A percentile compares a stretch with the other conserved stretches of the same genome.
phyloP scores from a whole-genome alignment of 768 basidiomycete species.

The Lenzites betulinus region DNA sequence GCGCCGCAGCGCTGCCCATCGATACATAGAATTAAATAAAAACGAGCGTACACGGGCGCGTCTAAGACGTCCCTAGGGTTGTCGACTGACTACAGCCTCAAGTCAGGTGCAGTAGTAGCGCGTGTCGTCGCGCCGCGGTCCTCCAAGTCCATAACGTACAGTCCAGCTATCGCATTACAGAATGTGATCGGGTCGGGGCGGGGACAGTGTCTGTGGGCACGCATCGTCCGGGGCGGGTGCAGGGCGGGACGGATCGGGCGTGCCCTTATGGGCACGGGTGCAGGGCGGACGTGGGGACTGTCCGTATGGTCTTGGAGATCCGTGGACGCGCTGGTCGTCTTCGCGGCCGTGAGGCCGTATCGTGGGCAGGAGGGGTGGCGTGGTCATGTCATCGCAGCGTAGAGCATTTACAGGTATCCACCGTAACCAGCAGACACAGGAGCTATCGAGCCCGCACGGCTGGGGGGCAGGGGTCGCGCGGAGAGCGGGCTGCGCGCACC shows the following conservation, averaged over 20 bases:
- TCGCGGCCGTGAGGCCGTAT: not conserved
- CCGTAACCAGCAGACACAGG: not conserved
- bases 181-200: not conserved
- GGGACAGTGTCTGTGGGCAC: not conserved
- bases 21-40: conserved; percentile 16
- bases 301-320: not conserved
- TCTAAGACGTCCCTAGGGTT: not conserved
- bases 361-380: not conserved
- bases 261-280: not conserved
- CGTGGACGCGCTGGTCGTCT: not conserved
- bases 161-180: conserved; percentile 24
- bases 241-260: not conserved
- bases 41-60: conserved; percentile 18
- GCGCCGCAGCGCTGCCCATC: not conserved
- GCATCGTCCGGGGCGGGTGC: not conserved
- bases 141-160: conserved; percentile 22
- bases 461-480: conserved; percentile 12
- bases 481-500: conserved; percentile 8
- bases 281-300: not conserved
- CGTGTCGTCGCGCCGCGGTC: conserved; percentile 10
- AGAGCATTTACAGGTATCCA: conserved; percentile 1
- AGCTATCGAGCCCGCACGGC: conserved; percentile 7
- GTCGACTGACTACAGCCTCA: conserved; percentile 19
- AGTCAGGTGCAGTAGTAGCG: conserved; percentile 16
- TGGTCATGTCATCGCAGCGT: not conserved